phyloP scores from a whole-genome alignment of 805 yeast genomes.

The Metschnikowia noctiluminum region DNA sequence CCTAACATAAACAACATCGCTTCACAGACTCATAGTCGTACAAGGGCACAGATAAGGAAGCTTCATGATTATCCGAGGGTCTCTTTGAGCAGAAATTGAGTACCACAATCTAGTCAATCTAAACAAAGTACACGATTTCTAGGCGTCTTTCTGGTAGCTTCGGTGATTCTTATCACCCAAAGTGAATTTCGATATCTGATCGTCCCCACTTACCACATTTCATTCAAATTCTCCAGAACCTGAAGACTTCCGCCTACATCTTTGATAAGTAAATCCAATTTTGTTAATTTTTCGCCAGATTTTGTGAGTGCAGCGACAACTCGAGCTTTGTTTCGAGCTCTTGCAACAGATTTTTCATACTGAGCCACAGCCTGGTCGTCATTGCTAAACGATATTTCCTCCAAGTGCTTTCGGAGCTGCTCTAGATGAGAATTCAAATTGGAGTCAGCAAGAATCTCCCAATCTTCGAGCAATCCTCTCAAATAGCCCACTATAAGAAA shows the following conservation, averaged over 20 bases:
- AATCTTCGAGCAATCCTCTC: constrained; percentile 43
- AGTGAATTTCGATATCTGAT: too few relatives aligned
- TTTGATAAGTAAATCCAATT: constrained; percentile 31
- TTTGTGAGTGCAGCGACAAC: constrained; percentile 41
- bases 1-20: too few relatives aligned
- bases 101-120: too few relatives aligned
- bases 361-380: constrained; percentile 54
- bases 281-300: constrained; percentile 22
- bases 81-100: too few relatives aligned
- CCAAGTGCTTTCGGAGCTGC: constrained; percentile 27
- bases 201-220: constrained; percentile 37
- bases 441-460: constrained; percentile 21
- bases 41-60: too few relatives aligned
- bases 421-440: constrained; percentile 19
- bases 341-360: constrained; percentile 49
- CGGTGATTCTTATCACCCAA: too few relatives aligned
- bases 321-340: constrained; percentile 61
- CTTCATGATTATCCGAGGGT: too few relatives aligned
- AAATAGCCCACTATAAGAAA: constrained; percentile 69
- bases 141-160: too few relatives aligned
- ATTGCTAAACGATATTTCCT: constrained; percentile 30
- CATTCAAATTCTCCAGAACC: constrained; percentile 36
- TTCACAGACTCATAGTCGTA: too few relatives aligned
- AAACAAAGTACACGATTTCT: too few relatives aligned
- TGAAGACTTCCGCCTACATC: constrained; percentile 39